phyloP scores from a whole-genome alignment of 1,284 basidiomycete species.

The Apiotrichum veenhuisii region DNA sequence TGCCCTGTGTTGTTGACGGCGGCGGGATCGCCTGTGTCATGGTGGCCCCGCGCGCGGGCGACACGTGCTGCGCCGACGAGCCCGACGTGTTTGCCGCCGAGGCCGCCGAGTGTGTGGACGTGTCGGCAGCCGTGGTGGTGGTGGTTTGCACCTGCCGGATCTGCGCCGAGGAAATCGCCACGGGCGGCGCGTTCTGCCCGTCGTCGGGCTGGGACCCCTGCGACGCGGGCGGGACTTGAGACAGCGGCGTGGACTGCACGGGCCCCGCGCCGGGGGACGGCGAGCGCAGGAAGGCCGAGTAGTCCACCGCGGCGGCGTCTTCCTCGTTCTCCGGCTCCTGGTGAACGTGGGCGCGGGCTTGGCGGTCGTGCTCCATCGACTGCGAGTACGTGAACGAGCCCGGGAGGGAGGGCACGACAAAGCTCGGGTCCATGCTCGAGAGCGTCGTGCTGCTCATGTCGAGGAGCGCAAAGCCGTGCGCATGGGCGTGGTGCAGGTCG shows the following conservation, averaged over 20 bases:
- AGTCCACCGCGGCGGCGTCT: no score
- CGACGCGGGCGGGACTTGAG: slow-evolving; percentile 5
- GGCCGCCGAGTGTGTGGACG: no score
- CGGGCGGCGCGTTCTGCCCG: no score
- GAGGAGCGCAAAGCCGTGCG: no score
- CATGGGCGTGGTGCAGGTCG: no score
- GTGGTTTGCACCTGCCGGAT: neutral
- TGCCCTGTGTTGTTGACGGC: neutral
- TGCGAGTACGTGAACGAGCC: neutral
- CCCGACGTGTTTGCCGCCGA: neutral
- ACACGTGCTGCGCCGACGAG: neutral
- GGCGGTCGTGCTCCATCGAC: no score
- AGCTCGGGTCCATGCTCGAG: neutral
- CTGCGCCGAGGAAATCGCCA: neutral
- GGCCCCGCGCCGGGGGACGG: neutral
- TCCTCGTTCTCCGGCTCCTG: neutral
- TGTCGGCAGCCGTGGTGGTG: neutral
- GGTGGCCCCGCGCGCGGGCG: neutral
- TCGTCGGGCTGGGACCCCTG: no score
- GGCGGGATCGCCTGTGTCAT: slow-evolving; percentile 6
- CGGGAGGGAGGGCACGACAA: neutral
- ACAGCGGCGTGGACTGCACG: slow-evolving; percentile 6
- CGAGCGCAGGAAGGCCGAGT: slow-evolving; percentile 18
- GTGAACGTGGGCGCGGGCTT: no score
- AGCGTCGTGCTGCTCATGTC: neutral